Percentiles rank a stretch among this genome's conserved stretches.
Evolutionary conservation across 208 protist species (phyloP).

Genomic region (Wallacemonas sp.): DNA sequence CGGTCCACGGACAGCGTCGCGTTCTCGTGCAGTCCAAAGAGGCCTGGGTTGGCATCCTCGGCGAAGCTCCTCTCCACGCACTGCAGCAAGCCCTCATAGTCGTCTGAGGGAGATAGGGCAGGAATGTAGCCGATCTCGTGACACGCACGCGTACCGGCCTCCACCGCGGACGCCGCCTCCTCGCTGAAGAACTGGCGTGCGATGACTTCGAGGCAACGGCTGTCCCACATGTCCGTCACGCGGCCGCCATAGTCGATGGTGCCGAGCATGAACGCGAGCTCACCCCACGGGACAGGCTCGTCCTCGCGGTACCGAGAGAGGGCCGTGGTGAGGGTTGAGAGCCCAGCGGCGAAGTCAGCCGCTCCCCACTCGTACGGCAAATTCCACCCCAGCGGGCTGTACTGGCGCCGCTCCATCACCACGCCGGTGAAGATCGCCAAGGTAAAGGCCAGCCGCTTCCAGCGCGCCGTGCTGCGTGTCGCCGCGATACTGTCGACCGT

Average conservation of each 20-base stretch:
- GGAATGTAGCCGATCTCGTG: slow-evolving; percentile 64
- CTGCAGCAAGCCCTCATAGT: slow-evolving; percentile 47
- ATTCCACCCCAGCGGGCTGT: slow-evolving; percentile 94
- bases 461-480: slow-evolving; percentile 33
- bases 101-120: slow-evolving; percentile 33
- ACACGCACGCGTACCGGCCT: slow-evolving; percentile 23
- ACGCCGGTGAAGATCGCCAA: slow-evolving; percentile 93
- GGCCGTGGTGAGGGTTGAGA: slow-evolving; percentile 74
- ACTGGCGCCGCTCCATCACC: slow-evolving; percentile 93
- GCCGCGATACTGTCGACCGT: not conserved
- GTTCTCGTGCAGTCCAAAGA: slow-evolving; percentile 95
- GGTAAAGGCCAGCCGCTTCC: slow-evolving; percentile 91
- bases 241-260: slow-evolving; percentile 95
- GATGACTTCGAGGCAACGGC: slow-evolving; percentile 75
- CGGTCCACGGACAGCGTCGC: slow-evolving; percentile 90
- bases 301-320: slow-evolving; percentile 40
- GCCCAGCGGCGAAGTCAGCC: slow-evolving; percentile 84
- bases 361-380: slow-evolving; percentile 94
- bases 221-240: slow-evolving; percentile 93
- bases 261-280: slow-evolving; percentile 90
- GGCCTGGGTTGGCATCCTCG: slow-evolving; percentile 72
- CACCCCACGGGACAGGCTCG: slow-evolving; percentile 61
- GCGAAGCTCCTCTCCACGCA: slow-evolving; percentile 64
- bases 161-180: slow-evolving; percentile 26
- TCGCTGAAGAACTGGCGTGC: slow-evolving; percentile 74